Conservation (phyloP, 2,329 filamentous ascomycete genomes). For the Ceratocystis colombiana region DNA sequence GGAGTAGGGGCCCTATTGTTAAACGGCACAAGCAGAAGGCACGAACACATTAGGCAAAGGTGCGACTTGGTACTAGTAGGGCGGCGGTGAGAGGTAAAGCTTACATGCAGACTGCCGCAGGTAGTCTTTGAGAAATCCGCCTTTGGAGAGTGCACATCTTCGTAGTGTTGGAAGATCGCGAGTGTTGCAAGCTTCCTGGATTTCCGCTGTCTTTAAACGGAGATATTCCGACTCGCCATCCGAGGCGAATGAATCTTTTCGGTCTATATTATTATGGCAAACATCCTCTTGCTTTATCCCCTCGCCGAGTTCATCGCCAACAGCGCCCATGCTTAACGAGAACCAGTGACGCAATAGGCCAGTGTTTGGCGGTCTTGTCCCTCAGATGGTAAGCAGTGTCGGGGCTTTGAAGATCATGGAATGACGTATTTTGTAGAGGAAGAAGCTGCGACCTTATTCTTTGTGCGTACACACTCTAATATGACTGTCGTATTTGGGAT, state of each 20-base stretch:
- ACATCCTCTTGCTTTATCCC: constrained; percentile 1
- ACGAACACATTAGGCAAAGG: constrained; percentile 12
- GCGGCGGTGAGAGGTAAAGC: constrained; percentile 33
- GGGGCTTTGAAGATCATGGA: background rate
- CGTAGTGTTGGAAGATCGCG: constrained; percentile 48
- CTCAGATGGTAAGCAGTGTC: background rate
- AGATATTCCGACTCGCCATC: constrained; percentile 19
- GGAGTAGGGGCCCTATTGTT: constrained; percentile 49
- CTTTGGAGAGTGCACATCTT: constrained; percentile 49
- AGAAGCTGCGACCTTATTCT: background rate
- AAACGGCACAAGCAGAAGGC: constrained; percentile 3
- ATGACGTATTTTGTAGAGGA: background rate
- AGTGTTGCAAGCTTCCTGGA: constrained; percentile 50
- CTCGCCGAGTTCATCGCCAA: background rate
- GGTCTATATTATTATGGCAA: background rate
- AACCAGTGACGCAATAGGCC: background rate
- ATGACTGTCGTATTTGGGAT: background rate
- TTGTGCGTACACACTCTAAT: background rate
- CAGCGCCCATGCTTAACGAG: background rate
- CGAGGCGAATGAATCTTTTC: background rate
- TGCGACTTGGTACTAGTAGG: background rate
- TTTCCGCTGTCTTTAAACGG: constrained; percentile 37
- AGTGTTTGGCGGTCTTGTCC: background rate
- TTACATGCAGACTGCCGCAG: constrained; percentile 68
- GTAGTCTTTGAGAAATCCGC: constrained; percentile 57